Evolutionary conservation across 345 rosid genomes (phyloP).

Genomic region (Draba incana): DNA sequence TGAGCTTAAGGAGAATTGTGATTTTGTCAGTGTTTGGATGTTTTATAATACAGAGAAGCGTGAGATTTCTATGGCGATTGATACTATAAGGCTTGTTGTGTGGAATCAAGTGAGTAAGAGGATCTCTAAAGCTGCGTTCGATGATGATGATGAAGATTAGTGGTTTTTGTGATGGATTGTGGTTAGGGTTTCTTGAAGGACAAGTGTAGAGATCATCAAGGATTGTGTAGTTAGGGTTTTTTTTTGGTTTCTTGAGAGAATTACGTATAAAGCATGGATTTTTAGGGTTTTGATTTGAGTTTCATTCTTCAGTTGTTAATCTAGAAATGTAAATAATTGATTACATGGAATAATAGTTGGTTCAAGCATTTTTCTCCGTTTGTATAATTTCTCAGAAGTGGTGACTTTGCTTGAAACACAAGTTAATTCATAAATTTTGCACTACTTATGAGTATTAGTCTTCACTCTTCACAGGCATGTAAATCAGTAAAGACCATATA

Average conservation of each 20-base stretch:
- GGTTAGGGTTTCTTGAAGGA: background rate
- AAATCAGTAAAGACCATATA: too few species aligned
- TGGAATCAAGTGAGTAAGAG: background rate
- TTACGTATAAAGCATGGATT: too few species aligned
- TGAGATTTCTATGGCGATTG: background rate
- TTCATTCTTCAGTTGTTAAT: background rate
- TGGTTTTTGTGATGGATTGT: background rate
- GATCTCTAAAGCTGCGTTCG: background rate
- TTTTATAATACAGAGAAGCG: background rate
- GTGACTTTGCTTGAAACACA: background rate
- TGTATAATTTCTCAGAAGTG: too few species aligned
- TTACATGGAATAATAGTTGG: background rate
- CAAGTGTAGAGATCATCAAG: too few species aligned
- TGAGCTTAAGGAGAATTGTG: background rate
- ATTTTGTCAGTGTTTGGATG: conserved; percentile 3
- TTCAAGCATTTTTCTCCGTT: background rate
- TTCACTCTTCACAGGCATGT: too few species aligned
- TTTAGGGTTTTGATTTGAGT: background rate
- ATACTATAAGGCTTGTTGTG: background rate
- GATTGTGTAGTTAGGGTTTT: background rate
- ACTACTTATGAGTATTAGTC: too few species aligned
- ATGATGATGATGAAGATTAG: background rate
- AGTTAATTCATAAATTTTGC: background rate
- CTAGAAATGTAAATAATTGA: background rate
- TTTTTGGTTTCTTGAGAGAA: too few species aligned